Evolutionary conservation across 345 rosid species (phyloP), one percentile per base, ranked within the genome.

Genomic region (Boechera retrofracta): DNA sequence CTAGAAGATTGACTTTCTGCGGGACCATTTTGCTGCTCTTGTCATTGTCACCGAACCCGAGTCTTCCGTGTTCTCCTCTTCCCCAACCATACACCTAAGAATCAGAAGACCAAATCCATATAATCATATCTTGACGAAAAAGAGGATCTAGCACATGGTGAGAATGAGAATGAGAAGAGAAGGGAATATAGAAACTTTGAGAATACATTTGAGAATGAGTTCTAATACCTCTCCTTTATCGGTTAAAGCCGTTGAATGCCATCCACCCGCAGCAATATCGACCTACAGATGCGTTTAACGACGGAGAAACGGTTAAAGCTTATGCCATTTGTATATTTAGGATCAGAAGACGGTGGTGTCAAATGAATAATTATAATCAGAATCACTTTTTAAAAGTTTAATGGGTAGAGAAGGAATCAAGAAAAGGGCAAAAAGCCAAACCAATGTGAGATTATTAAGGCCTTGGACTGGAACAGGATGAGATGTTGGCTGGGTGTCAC

Each of bases 231-330:
- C 93, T 59, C 96, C 94, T 39, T 85, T 90, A 39, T 87, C 84
- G 5, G 99, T 96, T 79, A 96, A 75, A 29, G 93, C 97, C 35
- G 95, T 89, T 65, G 99, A 96, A 80, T 96, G 99, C 98, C 99
- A 96, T 80, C 99, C 99, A 62, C 99, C 98, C 68, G 98, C 98
- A 71, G 98, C 98, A 81, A 93, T 96, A 85, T 93, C 97, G 80
- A 93, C 95, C 99, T 96, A 81, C 42, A 60, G 0, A 59, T 39
- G 35, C 6, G n/a, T 71, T 56, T 33, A 6, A 52, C 9, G 9
- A 62, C 10, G 5, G 16, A 67, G 15, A 28, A 48, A 52, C 10
- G 15, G 15, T 42, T 64, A 26, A 45, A 39, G 49, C 66, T 33
- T 31, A 15, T 16, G 29, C 42, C 16, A 26, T 53, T 55, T 41